Conservation (phyloP, 2,329 filamentous ascomycete genomes). For the Nothophaeocryptopus gaeumannii region DNA sequence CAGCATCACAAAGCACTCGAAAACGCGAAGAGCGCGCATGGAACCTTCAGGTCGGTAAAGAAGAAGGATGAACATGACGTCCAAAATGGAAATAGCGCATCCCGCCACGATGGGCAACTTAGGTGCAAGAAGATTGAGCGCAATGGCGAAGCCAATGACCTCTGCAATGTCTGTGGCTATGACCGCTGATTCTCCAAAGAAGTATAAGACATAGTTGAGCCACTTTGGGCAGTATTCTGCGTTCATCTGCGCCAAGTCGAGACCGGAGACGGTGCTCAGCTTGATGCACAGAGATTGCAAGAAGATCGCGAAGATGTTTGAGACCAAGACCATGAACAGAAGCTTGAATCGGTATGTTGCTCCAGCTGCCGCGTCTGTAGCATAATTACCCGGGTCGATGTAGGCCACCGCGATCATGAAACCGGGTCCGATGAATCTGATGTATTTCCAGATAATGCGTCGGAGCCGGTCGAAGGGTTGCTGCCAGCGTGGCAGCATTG, state of each 20-base stretch:
- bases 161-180: slow-evolving; percentile 60
- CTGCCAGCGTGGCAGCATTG: slow-evolving; percentile 22
- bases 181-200: slow-evolving; percentile 56
- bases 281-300: slow-evolving; percentile 66
- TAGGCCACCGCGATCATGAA: slow-evolving; percentile 58
- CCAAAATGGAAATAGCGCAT: slow-evolving; percentile 65
- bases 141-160: slow-evolving; percentile 70
- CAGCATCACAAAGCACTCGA: slow-evolving; percentile 62
- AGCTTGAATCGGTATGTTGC: slow-evolving; percentile 63
- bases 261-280: slow-evolving; percentile 50
- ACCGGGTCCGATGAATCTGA: slow-evolving; percentile 62
- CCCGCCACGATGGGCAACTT: slow-evolving; percentile 65
- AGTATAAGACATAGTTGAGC: slow-evolving; percentile 54
- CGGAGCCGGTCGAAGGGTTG: slow-evolving; percentile 17
- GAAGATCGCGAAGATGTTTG: slow-evolving; percentile 69
- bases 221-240: slow-evolving; percentile 51
- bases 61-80: slow-evolving; percentile 65
- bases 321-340: slow-evolving; percentile 66
- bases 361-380: slow-evolving; percentile 67
- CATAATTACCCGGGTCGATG: slow-evolving; percentile 60
- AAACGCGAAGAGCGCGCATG: slow-evolving; percentile 59
- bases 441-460: slow-evolving; percentile 43
- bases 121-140: slow-evolving; percentile 60
- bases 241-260: slow-evolving; percentile 51
- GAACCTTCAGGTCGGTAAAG: slow-evolving; percentile 61